Conservation (phyloP, 352 stramenopile species). For the Globisporangium emineosum region DNA sequence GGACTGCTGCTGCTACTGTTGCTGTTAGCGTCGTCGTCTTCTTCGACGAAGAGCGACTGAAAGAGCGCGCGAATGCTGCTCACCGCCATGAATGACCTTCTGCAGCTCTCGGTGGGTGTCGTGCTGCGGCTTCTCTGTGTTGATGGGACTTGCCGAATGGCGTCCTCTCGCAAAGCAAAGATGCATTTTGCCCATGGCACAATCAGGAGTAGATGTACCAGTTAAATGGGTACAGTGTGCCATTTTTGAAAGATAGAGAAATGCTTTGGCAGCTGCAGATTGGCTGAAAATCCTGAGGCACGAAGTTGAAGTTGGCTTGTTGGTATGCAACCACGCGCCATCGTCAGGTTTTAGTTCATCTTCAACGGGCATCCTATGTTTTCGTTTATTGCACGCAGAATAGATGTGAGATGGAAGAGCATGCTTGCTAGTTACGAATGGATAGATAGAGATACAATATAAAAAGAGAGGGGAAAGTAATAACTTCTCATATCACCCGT, state of each 20-base stretch:
- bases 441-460: not conserved
- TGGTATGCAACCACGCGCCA: not conserved
- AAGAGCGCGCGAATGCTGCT: constrained; percentile 16
- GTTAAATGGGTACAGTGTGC: not conserved
- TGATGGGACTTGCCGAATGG: not conserved
- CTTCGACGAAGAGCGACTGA: constrained; percentile 15
- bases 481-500: constrained; percentile 32
- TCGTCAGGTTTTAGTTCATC: not conserved
- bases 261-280: not conserved
- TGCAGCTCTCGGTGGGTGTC: not conserved
- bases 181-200: not conserved
- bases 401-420: no score
- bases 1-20: no score
- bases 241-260: not conserved
- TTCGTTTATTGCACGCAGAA: no score
- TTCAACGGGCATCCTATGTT: not conserved
- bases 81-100: not conserved
- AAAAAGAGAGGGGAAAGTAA: not conserved
- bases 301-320: not conserved
- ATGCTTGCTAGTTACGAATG: no score
- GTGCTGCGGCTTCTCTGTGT: not conserved
- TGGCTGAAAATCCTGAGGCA: not conserved
- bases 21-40: not conserved
- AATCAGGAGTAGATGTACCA: not conserved
- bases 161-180: not conserved